Base-by-base conservation (phyloP, 768 basidiomycete species). In the Terana coerulea region DNA sequence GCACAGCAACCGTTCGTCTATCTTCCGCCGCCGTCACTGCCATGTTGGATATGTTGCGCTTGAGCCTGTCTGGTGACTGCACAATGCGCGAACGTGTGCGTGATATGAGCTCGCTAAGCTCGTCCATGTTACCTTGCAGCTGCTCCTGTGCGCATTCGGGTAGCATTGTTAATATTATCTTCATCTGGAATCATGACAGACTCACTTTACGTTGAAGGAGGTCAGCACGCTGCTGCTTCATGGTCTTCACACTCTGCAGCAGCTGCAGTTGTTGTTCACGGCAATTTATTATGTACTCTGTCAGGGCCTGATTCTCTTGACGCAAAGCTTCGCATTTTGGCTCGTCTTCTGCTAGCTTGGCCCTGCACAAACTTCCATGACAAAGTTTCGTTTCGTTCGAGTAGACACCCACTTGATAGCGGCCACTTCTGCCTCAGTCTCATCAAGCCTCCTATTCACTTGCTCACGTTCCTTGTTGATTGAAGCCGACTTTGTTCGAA, bases 41-140 rank as follows among this genome's bases (percentile, higher is more conserved):
- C 87, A 95, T 91, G n/a, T 80, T 74, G 10, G 76, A 68, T 59
- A 95, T 95, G 36, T 82, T 88, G 45, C 84, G 81, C 63, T 86
- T 88, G 58, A 95, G 87, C 39, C 93, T 79, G 41, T 95, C 94
- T 0, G 94, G 94, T 0, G 91, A 93, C 65, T 93, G 90, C 3
- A 97, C 92, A 55, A 97, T 86, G 24, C 92, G 82, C 25, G 81
- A 73, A 44, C 81, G 76, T 0, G 83, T 83, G 36, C 84, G 80
- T 11, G 71, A 69, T 55, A 90, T 83, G 39, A 75, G 72, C 51
- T 88, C 84, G 35, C 77, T 71, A 21, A 84, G 69, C 37, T 75
- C 73, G 6, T 78, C 71, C 9, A 84, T 75, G 44, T 91, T 85
- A 1, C 72, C 72, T 54, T 79, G 80, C 24, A 88, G 71, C 51